Conservation (phyloP, 73 alveolate genomes). For the Blepharisma japonicum region DNA sequence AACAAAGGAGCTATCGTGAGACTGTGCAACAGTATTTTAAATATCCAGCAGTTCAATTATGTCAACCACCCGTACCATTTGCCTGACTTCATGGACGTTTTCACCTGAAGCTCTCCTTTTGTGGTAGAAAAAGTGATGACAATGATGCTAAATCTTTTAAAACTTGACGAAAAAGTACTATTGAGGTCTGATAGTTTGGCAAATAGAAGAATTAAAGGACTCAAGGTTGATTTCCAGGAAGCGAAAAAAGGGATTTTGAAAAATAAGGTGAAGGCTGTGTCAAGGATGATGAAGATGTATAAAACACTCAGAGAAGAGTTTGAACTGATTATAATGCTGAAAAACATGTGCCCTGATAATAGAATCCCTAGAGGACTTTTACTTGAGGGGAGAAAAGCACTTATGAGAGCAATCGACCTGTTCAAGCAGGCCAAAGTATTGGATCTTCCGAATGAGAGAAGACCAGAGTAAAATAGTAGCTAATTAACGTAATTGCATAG, state of each 20-base stretch:
- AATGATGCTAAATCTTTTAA: constrained; percentile 44
- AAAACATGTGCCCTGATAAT: neutral
- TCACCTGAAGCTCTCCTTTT: constrained; percentile 76
- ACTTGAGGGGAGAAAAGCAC: neutral
- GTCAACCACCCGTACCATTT: constrained; percentile 76
- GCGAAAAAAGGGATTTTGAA: constrained; percentile 41
- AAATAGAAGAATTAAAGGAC: neutral
- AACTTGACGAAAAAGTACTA: neutral
- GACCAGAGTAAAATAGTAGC: constrained; percentile 34
- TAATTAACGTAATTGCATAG: neutral
- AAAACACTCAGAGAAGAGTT: constrained; percentile 36
- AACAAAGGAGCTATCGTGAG: constrained; percentile 83
- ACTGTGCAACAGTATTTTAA: constrained; percentile 55
- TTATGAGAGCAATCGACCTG: constrained; percentile 31
- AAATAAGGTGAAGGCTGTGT: constrained; percentile 61
- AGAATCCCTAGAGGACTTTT: constrained; percentile 8
- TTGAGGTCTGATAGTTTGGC: neutral
- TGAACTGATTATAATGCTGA: constrained; percentile 32
- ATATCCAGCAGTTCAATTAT: constrained; percentile 77
- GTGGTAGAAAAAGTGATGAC: constrained; percentile 72
- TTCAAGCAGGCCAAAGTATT: constrained; percentile 38
- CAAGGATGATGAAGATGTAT: constrained; percentile 60
- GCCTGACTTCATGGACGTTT: constrained; percentile 74
- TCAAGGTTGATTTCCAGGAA: constrained; percentile 40
- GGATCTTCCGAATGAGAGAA: constrained; percentile 37